These are phyloP conservation scores for Saccharomyces hybrid DNA, from an alignment of 1,139 yeast species.

Conservation along the genomic window DNA sequence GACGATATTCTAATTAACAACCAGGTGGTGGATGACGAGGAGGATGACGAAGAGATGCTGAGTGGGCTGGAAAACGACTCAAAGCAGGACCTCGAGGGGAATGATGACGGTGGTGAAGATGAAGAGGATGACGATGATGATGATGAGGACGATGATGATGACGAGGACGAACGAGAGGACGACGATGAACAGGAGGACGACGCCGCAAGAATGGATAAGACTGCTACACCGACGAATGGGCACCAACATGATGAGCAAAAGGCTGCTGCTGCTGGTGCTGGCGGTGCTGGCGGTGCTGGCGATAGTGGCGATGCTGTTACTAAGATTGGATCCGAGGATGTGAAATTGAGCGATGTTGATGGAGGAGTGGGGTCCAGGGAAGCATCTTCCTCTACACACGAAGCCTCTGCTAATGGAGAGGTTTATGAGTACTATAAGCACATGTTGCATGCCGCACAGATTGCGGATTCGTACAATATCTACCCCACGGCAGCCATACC, in stretches of 20 bases:
- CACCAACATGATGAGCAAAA: neutral
- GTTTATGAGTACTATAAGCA: conserved; percentile 35
- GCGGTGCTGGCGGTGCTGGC: no score
- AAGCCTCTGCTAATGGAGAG: conserved; percentile 14
- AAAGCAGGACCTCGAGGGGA: conserved; percentile 30
- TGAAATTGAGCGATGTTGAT: conserved; percentile 27
- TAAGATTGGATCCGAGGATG: conserved; percentile 26
- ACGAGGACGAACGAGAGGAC: neutral
- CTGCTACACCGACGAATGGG: neutral
- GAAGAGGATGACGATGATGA: conserved; percentile 29
- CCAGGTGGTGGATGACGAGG: conserved; percentile 23
- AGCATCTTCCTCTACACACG: conserved; percentile 14
- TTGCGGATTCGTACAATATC: conserved; percentile 48
- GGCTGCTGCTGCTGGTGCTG: neutral
- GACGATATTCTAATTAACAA: conserved; percentile 26
- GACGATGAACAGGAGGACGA: conserved; percentile 9
- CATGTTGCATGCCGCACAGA: conserved; percentile 37
- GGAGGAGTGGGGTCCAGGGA: conserved; percentile 13
- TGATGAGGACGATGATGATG: conserved; percentile 19
- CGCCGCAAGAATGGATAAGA: conserved; percentile 12
- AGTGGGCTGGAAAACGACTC: conserved; percentile 27
- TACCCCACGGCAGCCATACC: conserved; percentile 69
- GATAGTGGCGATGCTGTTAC: neutral
- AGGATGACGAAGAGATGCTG: conserved; percentile 28
- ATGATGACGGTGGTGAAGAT: conserved; percentile 29